Percentiles rank a stretch among this genome's conserved stretches.
Evolutionary conservation across 768 basidiomycete genomes (phyloP).

Genomic region (Phaeotremella skinneri): DNA sequence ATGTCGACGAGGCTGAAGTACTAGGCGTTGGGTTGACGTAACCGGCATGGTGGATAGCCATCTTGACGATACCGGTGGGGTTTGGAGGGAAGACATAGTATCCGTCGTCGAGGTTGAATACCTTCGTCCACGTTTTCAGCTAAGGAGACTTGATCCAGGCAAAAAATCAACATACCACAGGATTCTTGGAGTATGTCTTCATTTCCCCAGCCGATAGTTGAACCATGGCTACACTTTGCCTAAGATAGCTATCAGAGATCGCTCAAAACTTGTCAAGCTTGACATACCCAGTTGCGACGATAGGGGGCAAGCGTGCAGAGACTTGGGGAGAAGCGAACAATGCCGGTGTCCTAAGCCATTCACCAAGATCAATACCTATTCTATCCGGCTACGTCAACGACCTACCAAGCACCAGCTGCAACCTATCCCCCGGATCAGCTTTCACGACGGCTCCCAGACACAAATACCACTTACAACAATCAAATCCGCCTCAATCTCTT

Average conservation of each 20-base stretch:
- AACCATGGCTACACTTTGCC: constrained; percentile 75
- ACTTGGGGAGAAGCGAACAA: constrained; percentile 62
- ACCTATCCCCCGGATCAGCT: constrained; percentile 10
- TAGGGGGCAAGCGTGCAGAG: constrained; percentile 54
- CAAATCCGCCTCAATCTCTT: constrained; percentile 56
- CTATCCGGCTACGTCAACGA: constrained; percentile 14
- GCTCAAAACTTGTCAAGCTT: background rate
- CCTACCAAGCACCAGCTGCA: constrained; percentile 45
- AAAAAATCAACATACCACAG: constrained; percentile 39
- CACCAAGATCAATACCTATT: background rate
- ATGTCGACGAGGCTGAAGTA: constrained; percentile 15
- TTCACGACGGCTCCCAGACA: background rate
- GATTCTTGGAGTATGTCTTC: constrained; percentile 59
- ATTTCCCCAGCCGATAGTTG: constrained; percentile 72
- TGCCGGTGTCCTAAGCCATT: constrained; percentile 68
- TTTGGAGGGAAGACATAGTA: constrained; percentile 72
- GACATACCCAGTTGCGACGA: constrained; percentile 76
- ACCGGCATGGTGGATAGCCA: constrained; percentile 74
- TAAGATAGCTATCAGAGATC: constrained; percentile 43
- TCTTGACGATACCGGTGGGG: constrained; percentile 61
- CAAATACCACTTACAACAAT: constrained; percentile 51
- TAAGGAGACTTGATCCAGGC: no score
- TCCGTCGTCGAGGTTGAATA: constrained; percentile 69
- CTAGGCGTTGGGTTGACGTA: constrained; percentile 56
- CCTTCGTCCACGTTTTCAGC: constrained; percentile 45